phyloP scores from a whole-genome alignment of 2,329 filamentous ascomycete genomes.

The Alternaria longipes region DNA sequence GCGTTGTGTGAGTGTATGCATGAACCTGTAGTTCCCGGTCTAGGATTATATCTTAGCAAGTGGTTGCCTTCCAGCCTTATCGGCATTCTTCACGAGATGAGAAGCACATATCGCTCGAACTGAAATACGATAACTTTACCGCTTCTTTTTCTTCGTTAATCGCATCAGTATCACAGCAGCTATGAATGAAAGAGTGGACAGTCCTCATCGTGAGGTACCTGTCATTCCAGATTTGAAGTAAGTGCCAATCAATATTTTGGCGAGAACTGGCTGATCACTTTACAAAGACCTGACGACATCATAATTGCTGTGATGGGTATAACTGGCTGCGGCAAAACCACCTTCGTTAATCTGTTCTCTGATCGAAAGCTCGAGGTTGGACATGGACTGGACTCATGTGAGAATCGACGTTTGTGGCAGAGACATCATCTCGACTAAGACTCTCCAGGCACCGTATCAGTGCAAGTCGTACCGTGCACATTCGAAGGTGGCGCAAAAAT shows the following conservation, averaged over 20 bases:
- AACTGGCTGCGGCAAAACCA: slow-evolving; percentile 54
- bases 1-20: background rate
- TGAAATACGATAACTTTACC: too few relatives aligned
- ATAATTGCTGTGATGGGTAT: slow-evolving; percentile 55
- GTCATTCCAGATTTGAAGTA: background rate
- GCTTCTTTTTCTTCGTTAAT: background rate
- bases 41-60: background rate
- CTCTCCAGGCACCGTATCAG: slow-evolving; percentile 10
- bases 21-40: background rate
- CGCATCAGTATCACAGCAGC: background rate
- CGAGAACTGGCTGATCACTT: background rate
- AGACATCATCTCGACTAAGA: background rate
- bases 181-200: slow-evolving; percentile 1
- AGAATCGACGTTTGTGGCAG: background rate
- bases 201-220: slow-evolving; percentile 3
- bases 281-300: slow-evolving; percentile 7
- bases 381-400: slow-evolving; percentile 18
- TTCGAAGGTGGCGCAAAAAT: slow-evolving; percentile 9
- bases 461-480: slow-evolving; percentile 8
- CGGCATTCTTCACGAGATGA: background rate
- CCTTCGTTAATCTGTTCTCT: slow-evolving; percentile 45
- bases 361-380: slow-evolving; percentile 15
- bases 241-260: too few relatives aligned
- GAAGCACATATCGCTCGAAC: background rate
- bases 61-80: background rate